Percentiles rank a stretch among this genome's conserved stretches.
These are phyloP conservation scores for Diplodia intermedia DNA, from an alignment of 2,329 filamentous ascomycete genomes.

Conservation along the genomic window DNA sequence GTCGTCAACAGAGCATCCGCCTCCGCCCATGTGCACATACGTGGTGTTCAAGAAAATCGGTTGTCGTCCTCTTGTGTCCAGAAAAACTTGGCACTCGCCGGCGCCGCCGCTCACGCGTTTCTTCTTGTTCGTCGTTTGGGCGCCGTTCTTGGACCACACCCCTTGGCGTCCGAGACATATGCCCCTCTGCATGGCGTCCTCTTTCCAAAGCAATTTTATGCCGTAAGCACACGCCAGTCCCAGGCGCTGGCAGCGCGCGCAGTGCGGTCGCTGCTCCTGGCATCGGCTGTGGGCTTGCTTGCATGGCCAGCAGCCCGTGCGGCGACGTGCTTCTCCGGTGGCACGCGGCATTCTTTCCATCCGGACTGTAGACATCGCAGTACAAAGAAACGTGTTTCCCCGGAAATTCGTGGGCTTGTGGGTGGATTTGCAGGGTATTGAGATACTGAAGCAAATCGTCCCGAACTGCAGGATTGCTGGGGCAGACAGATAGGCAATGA, in stretches of 20 bases:
- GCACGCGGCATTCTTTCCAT: not conserved
- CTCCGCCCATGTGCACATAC: conserved; percentile 35
- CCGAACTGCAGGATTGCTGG: too few relatives aligned
- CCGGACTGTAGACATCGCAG: too few relatives aligned
- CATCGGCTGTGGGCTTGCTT: conserved; percentile 44
- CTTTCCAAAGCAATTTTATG: conserved; percentile 41
- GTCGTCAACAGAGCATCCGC: not conserved
- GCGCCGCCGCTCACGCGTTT: too few relatives aligned
- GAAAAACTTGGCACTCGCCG: conserved; percentile 34
- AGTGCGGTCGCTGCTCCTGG: conserved; percentile 43
- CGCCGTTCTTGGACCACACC: conserved; percentile 30
- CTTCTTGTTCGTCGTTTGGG: not conserved
- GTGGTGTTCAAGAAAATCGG: conserved; percentile 40
- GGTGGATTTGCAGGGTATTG: too few relatives aligned
- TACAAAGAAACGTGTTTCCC: too few relatives aligned
- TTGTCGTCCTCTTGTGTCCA: conserved; percentile 39
- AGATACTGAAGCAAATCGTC: too few relatives aligned
- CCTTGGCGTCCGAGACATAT: conserved; percentile 35
- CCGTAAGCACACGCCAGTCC: conserved; percentile 38
- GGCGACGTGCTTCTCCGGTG: conserved; percentile 15
- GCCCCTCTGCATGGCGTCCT: conserved; percentile 41
- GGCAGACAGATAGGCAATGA: too few relatives aligned
- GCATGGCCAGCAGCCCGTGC: conserved; percentile 35
- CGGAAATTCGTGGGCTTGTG: too few relatives aligned
- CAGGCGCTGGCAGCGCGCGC: conserved; percentile 41